These are phyloP conservation scores for Neonectria punicea DNA, from an alignment of 2,329 filamentous ascomycete genomes.

Conservation along the genomic window DNA sequence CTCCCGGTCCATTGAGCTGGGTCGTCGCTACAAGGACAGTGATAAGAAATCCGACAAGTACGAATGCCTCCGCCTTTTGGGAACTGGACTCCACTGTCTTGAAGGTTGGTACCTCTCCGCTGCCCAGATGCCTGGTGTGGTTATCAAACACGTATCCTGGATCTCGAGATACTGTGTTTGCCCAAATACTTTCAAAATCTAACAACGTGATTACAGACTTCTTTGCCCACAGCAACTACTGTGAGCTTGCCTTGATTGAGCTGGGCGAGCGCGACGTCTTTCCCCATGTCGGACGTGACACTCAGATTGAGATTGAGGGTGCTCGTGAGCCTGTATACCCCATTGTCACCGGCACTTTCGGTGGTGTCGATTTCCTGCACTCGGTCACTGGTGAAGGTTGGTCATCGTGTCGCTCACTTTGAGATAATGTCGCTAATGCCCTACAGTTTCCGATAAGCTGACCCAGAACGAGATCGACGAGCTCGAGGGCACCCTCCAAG, in stretches of 20 bases:
- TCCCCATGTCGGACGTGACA: conserved; percentile 83
- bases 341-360: conserved; percentile 90
- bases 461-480: conserved; percentile 92
- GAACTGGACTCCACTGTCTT: conserved; percentile 89
- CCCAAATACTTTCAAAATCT: conserved; percentile 6
- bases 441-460: conserved; percentile 81
- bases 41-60: conserved; percentile 78
- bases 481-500: conserved; percentile 83
- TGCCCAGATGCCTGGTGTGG: not conserved
- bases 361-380: conserved; percentile 93
- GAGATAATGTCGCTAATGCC: conserved; percentile 28
- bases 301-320: conserved; percentile 76
- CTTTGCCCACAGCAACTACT: conserved; percentile 94
- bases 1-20: conserved; percentile 79
- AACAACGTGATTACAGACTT: conserved; percentile 68
- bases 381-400: conserved; percentile 78
- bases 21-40: conserved; percentile 71
- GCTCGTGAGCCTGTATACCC: conserved; percentile 77
- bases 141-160: not conserved
- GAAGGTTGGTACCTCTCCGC: conserved; percentile 64
- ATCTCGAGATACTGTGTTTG: not conserved
- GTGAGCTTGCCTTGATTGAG: conserved; percentile 87
- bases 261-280: conserved; percentile 84
- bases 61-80: conserved; percentile 86
- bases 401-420: conserved; percentile 16